These are phyloP conservation scores for Starmerella bacillaris DNA, from an alignment of 805 yeast species.

Conservation along the genomic window DNA sequence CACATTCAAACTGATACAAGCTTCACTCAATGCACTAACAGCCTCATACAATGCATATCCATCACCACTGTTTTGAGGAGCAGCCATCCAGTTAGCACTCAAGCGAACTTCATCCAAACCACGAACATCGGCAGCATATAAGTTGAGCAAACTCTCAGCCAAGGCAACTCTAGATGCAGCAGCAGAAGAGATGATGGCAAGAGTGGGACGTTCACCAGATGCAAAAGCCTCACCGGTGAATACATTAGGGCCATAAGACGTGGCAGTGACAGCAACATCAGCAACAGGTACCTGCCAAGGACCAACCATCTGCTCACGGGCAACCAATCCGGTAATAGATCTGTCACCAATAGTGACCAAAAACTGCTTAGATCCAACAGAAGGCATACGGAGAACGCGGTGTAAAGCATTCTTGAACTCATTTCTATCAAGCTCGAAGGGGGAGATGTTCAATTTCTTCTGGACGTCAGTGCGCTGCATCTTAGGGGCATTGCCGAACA, in stretches of 20 bases:
- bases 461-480: conserved; percentile 63
- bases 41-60: conserved; percentile 91
- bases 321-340: conserved; percentile 89
- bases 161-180: conserved; percentile 91
- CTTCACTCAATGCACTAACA: conserved; percentile 88
- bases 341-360: conserved; percentile 97
- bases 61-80: conserved; percentile 88
- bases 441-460: conserved; percentile 32
- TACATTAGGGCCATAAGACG: conserved; percentile 62
- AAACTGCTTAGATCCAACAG: conserved; percentile 90
- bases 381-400: conserved; percentile 73
- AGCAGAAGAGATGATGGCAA: conserved; percentile 72
- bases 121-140: conserved; percentile 77
- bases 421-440: conserved; percentile 19
- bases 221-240: conserved; percentile 95
- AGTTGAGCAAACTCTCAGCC: conserved; percentile 79
- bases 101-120: conserved; percentile 57
- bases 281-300: conserved; percentile 99
- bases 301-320: conserved; percentile 96
- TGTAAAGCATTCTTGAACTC: conserved; percentile 44
- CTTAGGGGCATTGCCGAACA: conserved; percentile 95
- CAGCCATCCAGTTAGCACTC: conserved; percentile 99
- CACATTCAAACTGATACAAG: conserved; percentile 83
- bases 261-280: conserved; percentile 89
- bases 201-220: conserved; percentile 87